These are phyloP conservation scores for Sechiopsis laciniata DNA, from an alignment of 306 rosid genomes.

Conservation along the genomic window DNA sequence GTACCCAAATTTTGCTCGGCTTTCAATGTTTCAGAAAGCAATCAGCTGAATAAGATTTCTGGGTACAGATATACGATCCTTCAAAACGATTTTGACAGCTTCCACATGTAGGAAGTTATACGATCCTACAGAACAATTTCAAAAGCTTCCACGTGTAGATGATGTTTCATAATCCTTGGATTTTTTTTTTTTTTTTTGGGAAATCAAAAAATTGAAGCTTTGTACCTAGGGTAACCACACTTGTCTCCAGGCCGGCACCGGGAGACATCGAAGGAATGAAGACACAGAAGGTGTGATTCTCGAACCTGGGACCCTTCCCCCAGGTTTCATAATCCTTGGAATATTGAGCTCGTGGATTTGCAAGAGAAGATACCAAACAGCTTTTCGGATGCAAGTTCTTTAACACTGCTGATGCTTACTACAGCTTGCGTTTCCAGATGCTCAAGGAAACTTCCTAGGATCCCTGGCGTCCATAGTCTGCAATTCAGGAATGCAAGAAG, in stretches of 20 bases:
- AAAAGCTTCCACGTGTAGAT: too few species aligned
- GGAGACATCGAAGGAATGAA: too few species aligned
- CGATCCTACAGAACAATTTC: too few species aligned
- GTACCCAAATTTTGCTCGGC: conserved; percentile 49
- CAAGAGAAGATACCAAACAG: background rate
- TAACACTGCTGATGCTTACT: background rate
- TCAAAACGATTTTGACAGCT: conserved; percentile 40
- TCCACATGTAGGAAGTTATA: conserved; percentile 26
- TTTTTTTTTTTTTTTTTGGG: too few species aligned
- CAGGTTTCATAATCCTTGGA: conserved; percentile 1
- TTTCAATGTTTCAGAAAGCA: conserved; percentile 41
- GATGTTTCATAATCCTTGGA: too few species aligned
- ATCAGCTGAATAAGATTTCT: conserved; percentile 38
- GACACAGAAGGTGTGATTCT: too few species aligned
- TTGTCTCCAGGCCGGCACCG: too few species aligned
- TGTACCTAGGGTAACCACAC: too few species aligned
- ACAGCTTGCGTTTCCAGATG: background rate
- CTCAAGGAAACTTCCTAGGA: background rate
- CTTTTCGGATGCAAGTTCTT: conserved; percentile 31
- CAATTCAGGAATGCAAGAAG: too few species aligned
- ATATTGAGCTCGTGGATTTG: background rate
- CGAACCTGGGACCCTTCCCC: too few species aligned
- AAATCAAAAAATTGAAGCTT: too few species aligned
- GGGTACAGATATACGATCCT: conserved; percentile 56
- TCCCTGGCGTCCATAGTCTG: background rate